Conservation (phyloP, 805 yeast genomes). For the Starmerella vaccinii region DNA sequence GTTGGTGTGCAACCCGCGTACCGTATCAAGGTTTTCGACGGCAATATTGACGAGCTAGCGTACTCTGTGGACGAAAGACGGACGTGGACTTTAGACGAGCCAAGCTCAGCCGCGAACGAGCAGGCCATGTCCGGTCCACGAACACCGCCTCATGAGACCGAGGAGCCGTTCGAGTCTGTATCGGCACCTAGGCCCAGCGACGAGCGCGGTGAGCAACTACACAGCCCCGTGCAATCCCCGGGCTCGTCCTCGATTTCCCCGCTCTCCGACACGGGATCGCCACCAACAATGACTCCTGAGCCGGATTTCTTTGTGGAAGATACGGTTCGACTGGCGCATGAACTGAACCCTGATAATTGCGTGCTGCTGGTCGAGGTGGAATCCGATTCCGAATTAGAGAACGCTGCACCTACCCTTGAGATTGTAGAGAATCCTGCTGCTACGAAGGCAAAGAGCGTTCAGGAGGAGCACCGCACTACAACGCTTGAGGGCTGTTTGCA, state of each 20-base stretch:
- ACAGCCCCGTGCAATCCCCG: constrained; percentile 8
- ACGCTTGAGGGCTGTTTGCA: constrained; percentile 65
- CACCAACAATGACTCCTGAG: neutral
- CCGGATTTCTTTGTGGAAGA: neutral
- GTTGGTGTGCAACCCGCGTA: neutral
- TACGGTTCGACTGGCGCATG: neutral
- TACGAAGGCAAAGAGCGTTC: constrained; percentile 20
- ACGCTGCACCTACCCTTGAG: neutral
- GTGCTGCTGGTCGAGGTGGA: constrained; percentile 18
- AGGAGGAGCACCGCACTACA: constrained; percentile 32
- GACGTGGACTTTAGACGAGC: neutral
- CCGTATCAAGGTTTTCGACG: constrained; percentile 5
- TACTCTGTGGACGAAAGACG: constrained; percentile 3
- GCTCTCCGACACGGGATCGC: constrained; percentile 3
- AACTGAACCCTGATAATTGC: constrained; percentile 1
- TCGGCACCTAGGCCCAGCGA: neutral
- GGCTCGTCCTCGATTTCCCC: constrained; percentile 5
- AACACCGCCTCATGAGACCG: neutral
- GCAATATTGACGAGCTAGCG: constrained; percentile 8
- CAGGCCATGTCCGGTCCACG: neutral
- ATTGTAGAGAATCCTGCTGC: constrained; percentile 19
- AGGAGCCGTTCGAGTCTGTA: constrained; percentile 3
- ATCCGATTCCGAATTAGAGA: neutral
- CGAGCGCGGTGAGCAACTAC: neutral
- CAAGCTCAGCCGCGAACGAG: neutral